Evolutionary conservation across 1,284 basidiomycete species (phyloP).

Genomic region (Ceratobasidium sp.): DNA sequence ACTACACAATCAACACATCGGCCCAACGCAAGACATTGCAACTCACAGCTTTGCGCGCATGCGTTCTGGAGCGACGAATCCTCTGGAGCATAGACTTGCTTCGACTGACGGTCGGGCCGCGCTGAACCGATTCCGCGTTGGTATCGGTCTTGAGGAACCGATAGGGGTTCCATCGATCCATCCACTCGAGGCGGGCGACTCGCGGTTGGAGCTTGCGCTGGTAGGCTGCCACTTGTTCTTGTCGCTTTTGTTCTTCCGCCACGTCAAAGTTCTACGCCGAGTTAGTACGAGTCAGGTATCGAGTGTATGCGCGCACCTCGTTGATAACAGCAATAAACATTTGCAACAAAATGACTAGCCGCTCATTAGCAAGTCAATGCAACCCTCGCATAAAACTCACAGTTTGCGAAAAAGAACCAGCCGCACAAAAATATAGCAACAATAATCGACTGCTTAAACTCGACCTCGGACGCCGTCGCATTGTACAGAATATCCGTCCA

Average conservation of each 20-base stretch:
- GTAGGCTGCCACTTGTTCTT: constrained; percentile 73
- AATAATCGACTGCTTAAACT: constrained; percentile 75
- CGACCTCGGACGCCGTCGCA: constrained; percentile 67
- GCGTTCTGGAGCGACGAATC: constrained; percentile 29
- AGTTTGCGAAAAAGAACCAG: constrained; percentile 95
- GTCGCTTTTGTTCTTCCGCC: constrained; percentile 89
- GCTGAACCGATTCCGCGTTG: constrained; percentile 72
- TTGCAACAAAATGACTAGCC: constrained; percentile 87
- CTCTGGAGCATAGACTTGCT: constrained; percentile 28
- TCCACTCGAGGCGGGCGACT: constrained; percentile 63
- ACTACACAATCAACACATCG: too few species aligned
- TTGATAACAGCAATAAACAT: constrained; percentile 99
- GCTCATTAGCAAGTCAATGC: constrained; percentile 32
- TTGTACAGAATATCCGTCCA: constrained; percentile 88
- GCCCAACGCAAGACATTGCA: background rate
- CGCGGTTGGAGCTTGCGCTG: constrained; percentile 53
- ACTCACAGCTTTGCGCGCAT: constrained; percentile 34
- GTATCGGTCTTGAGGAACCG: constrained; percentile 76
- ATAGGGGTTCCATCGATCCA: constrained; percentile 87
- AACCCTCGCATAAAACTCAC: constrained; percentile 56
- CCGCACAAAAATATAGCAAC: constrained; percentile 77
- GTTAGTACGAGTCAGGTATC: background rate
- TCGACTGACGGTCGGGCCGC: constrained; percentile 4
- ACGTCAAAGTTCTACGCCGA: constrained; percentile 91
- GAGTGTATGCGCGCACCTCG: constrained; percentile 55